A percentile compares a stretch with the other conserved stretches of the same genome.
Evolutionary conservation across 202 grass and related monocot genomes (phyloP).

Genomic region (Schoenoplectus tabernaemontani): DNA sequence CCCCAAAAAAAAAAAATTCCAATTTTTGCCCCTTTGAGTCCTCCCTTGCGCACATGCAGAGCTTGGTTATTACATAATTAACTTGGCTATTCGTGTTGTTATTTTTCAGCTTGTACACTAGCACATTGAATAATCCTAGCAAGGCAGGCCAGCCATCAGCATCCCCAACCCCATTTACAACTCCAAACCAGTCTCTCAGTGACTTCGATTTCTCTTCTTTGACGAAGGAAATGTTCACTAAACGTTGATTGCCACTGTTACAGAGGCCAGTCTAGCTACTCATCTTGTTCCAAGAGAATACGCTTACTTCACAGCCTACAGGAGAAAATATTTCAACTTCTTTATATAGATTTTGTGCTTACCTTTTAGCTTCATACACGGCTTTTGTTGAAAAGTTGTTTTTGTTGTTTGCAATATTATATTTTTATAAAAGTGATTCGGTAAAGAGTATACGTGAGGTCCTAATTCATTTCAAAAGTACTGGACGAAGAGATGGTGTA

Average conservation of each 20-base stretch:
- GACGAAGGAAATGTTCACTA: conserved; percentile 76
- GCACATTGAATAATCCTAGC: conserved; percentile 22
- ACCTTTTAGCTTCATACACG: neutral
- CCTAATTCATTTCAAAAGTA: neutral
- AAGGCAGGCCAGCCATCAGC: conserved; percentile 31
- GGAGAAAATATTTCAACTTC: neutral
- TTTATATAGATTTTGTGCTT: conserved; percentile 17
- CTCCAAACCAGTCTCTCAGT: conserved; percentile 46
- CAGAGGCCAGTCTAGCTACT: neutral
- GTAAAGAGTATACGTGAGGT: neutral
- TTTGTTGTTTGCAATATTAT: conserved; percentile 11
- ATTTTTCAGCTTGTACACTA: conserved; percentile 34
- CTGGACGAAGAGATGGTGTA: neutral
- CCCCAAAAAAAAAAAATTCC: no score
- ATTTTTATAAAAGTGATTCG: neutral
- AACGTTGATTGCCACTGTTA: conserved; percentile 29
- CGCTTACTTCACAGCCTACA: neutral
- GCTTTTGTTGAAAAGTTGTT: neutral
- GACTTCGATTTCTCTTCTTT: conserved; percentile 89
- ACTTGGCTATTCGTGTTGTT: neutral
- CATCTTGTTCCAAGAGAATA: conserved; percentile 2
- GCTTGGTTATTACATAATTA: neutral
- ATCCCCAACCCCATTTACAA: conserved; percentile 32
- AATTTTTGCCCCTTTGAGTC: no score
- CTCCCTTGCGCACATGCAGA: no score